Evolutionary conservation across 352 stramenopile genomes (phyloP), one percentile per base, ranked within the genome.

Genomic region (Pythium sp.): DNA sequence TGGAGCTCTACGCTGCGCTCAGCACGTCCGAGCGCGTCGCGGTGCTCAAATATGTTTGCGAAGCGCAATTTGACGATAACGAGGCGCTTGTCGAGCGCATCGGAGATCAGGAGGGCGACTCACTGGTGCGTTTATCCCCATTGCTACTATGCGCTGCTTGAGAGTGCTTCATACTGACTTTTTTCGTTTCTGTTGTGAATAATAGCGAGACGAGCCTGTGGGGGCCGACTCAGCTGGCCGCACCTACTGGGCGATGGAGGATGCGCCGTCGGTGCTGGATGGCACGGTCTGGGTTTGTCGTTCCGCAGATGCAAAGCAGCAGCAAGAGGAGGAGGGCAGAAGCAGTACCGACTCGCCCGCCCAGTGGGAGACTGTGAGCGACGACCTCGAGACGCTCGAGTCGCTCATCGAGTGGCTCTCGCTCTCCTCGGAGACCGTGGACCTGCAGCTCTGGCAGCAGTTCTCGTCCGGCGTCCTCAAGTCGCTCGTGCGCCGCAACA

Each of bases 21-120:
- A 56, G 72, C 28, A 64, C 87, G 2, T 63, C 66, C 1, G 73
- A 89, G 14, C 76, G 79, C 26, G 71, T 91, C 20, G 62, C 73
- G 3, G 69, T 91, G 7, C 64, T 92, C 38, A 91, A 91, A 51
- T 78, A 81, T 24, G 36, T 91, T 18, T 92, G 82, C 32, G 82
- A 92, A 62, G 69, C 75, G 30, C 82, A 91, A 51, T 91, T 90
- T 38, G 82, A 91, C 61, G 74, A 79, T 62, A 92, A 91, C 61
- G 78, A 87, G 43, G 46, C 67, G 36, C 74, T 91, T 7, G 63
- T 88, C 22, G 74, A 90, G 66, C 74, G 78, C 51, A 81, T 92
- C 60, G 84, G 79, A 32, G 70, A 81, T 46, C 74, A 86, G 46
- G 82, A 85, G 43, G 78, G 72, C 9, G 76, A 89, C 20, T 75